Percentiles rank a stretch among this genome's conserved stretches.
These are phyloP conservation scores for Sistotremastrum suecicum DNA, from an alignment of 768 basidiomycete genomes.

Conservation along the genomic window DNA sequence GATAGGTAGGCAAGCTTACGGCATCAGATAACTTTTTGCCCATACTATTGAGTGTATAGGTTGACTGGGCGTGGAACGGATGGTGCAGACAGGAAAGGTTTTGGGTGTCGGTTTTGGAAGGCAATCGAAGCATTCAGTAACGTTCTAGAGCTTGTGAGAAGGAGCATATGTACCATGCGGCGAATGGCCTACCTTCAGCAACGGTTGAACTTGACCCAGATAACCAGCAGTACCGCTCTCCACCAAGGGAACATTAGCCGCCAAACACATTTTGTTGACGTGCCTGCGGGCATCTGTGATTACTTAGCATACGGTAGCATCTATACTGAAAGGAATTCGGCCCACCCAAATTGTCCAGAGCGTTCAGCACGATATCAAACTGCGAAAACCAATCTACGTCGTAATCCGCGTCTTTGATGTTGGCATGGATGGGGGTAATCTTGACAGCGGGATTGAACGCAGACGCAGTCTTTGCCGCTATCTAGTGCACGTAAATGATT, in stretches of 20 bases:
- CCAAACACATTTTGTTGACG: conserved; percentile 97
- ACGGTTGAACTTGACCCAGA: conserved; percentile 90
- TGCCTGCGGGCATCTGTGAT: conserved; percentile 76
- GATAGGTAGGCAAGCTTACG: conserved; percentile 31
- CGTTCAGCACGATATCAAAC: conserved; percentile 91
- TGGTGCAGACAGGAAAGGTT: conserved; percentile 95
- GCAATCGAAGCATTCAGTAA: conserved; percentile 93
- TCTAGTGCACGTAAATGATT: conserved; percentile 22
- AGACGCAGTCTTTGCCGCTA: conserved; percentile 70
- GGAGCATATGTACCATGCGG: neutral
- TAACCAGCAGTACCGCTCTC: conserved; percentile 97
- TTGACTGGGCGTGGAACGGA: conserved; percentile 90
- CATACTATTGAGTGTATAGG: conserved; percentile 99
- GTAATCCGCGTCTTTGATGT: conserved; percentile 88
- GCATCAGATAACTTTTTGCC: conserved; percentile 93
- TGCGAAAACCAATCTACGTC: conserved; percentile 81
- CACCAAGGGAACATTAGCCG: conserved; percentile 77
- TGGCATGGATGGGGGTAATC: conserved; percentile 82
- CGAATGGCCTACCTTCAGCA: conserved; percentile 50
- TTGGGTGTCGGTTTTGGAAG: conserved; percentile 87
- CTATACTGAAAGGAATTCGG: conserved; percentile 1
- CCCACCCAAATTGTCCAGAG: conserved; percentile 88
- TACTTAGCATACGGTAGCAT: neutral
- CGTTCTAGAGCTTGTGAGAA: conserved; percentile 35
- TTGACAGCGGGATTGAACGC: conserved; percentile 80